phyloP scores from a whole-genome alignment of 75 land plant species.

The Isoetes taiwanensis region DNA sequence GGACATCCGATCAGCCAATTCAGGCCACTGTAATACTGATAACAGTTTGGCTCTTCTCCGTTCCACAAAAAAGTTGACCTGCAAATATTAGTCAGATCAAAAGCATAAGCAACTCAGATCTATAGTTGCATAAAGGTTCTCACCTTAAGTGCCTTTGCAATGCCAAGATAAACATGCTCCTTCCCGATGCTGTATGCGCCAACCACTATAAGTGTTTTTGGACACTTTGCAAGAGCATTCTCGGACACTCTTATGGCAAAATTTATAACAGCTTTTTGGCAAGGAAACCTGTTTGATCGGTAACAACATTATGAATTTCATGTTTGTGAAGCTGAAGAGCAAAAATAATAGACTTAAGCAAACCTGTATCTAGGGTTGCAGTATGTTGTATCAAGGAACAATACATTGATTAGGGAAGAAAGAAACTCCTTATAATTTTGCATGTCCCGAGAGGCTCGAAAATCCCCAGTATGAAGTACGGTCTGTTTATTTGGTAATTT shows the following conservation, averaged over 20 bases:
- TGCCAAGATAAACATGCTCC: slow-evolving; percentile 54
- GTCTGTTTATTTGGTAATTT: slow-evolving; percentile 25
- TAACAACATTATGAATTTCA: not conserved
- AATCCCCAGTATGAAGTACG: slow-evolving; percentile 61
- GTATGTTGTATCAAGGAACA: slow-evolving; percentile 68
- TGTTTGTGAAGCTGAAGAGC: not conserved
- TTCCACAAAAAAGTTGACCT: too few species aligned
- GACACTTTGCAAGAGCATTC: slow-evolving; percentile 21
- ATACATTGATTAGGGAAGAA: slow-evolving; percentile 18
- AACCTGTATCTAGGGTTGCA: slow-evolving; percentile 57
- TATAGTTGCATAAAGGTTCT: not conserved
- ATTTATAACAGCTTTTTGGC: slow-evolving; percentile 37
- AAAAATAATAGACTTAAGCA: not conserved
- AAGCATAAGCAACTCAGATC: not conserved
- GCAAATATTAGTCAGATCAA: slow-evolving; percentile 21
- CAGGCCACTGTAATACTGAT: slow-evolving; percentile 47
- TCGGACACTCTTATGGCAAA: slow-evolving; percentile 32
- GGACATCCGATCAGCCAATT: slow-evolving; percentile 32
- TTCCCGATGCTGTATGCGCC: slow-evolving; percentile 85
- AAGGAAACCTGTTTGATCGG: slow-evolving; percentile 38
- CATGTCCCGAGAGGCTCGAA: slow-evolving; percentile 51
- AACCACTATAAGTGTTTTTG: slow-evolving; percentile 43
- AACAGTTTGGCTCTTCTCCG: slow-evolving; percentile 35
- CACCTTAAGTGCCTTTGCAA: slow-evolving; percentile 45
- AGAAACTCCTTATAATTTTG: slow-evolving; percentile 37